Evolutionary conservation across 1,284 basidiomycete species (phyloP), one percentile per base, ranked within the genome.

Genomic region (Gymnopus androsaceus): DNA sequence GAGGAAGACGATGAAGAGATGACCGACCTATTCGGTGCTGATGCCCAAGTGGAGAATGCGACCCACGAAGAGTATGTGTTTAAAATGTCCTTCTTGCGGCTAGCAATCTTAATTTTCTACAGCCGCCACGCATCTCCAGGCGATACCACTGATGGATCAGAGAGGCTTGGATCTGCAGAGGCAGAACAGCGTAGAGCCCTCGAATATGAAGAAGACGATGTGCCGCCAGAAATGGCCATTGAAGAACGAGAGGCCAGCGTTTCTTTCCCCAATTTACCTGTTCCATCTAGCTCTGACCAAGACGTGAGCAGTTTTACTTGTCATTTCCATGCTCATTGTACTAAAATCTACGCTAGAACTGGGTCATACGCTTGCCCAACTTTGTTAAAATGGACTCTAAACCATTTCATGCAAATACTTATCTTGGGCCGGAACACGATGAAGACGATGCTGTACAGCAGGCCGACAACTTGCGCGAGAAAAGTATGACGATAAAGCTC

Each of bases 361-460:
- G 90, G 89, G 86, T 91, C 52, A 83, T 92, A 56, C 82, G 88
- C 42, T 83, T 93, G 71, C 92, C 92, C 15, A 92, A 90, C 68
- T 94, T 90, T 64, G 82, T 95, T 48, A 85, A 86, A 66, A 79
- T 94, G 47, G 89, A 93, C 66, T 82, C 90, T 2, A 88, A 88
- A 60, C 90, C 92, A 1, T 95, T 91, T 67, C 87, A 92, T 62
- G 82, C 84, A 6, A 85, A 91, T 53, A 89, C 84, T 0, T 94
- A 92, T 70, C 76, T 87, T 55, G 90, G 88, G 17, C 88, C 90
- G 7, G 89, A 92, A 62, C 84, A 89, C 41, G 87, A 90, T 53
- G 85, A 90, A 17, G 86, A 90, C 45, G 83, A 85, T 37, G 71
- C 75, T 8, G 69, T 72, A 9, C 72, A 79, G 46, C 74, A 80